Evolutionary conservation across 768 basidiomycete genomes (phyloP), one percentile per base, ranked within the genome.

Genomic region (Pulveroboletus ravenelii): DNA sequence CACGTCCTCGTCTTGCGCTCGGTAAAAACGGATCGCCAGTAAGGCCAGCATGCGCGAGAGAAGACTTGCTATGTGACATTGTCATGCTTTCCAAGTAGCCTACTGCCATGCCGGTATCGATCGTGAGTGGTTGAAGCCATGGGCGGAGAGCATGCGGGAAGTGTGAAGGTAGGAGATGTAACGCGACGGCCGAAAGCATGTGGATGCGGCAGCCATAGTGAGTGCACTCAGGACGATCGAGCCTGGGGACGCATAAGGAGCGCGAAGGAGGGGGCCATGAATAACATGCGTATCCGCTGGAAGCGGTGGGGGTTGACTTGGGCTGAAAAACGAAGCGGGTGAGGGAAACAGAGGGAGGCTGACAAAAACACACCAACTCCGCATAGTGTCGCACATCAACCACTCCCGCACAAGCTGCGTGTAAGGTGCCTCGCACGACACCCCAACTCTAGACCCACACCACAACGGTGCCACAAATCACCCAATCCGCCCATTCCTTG

Each of bases 361-460:
- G 23, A 34, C 10, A 25, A 45, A 5, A 42, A 6, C 8, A 25
- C 10, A 47, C 81, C 61, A 58, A 84, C 78, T 81, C 74, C 27
- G 79, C 65, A 69, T 91, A 95, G 64, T 95, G 96, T 93, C 93
- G 96, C 40, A 86, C 84, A 2, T 91, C 93, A 31, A 97, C 79
- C 5, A 93, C 89, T 29, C 85, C 86, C 0, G 91, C 85, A 50
- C 84, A 81, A 3, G 83, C 80, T 48, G 86, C 88, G 7, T 89
- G 75, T 38, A 93, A 69, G 2, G 89, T 63, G 2, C 93, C 93
- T 36, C 92, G 77, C 17, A 88, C 82, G 6, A 96, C 85, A 10
- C 78, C 80, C 79, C 85, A 84, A 17, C 78, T 83, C 85, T 85
- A 87, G n/a, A 84, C 65, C 82, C 84, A 87, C 0, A 82, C 65